Base-by-base conservation (phyloP, 345 rosid genomes). In the Sonneratia alba region DNA sequence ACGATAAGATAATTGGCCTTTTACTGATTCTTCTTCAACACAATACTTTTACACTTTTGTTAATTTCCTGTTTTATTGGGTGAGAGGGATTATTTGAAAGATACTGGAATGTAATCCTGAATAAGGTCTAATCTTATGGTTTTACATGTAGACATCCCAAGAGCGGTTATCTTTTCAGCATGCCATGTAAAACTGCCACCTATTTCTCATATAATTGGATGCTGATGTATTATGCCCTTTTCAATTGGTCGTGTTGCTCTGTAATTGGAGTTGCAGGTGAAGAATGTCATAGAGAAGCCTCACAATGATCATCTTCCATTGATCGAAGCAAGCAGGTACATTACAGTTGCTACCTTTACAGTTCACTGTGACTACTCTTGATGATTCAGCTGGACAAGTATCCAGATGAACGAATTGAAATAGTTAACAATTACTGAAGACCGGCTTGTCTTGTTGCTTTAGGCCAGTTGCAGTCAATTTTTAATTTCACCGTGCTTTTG, bases 211-310 rank as follows among this genome's bases (percentile, higher is more conserved):
- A n/a, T 3, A 57, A 57, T 22, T 57, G n/a, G 12, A n/a, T 57
- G n/a, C 59, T 53, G 63, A 22, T 57, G 12, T 21, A 21, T 8
- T 6, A 24, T 7, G 64, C 38, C 19, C 12, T 62, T 32, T 14
- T 11, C 38, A 2, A 27, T 9, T 57, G 63, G 32, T 2, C 27
- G 19, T 5, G 0, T 62, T 27, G 10, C 18, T 62, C 66, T 13
- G 7, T 34, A 27, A 27, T 62, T 62, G 66, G 66, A 66, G 67
- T 56, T 73, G 71, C 75, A 81, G 87, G 87, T 84, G 66, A 71
- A 84, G 73, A 73, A 84, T 74, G 85, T 84, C 70, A 81, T 84
- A 66, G 87, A 84, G 78, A 84, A 84, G 81, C 87, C 85, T 57
- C 76, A 84, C 74, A 81, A 84, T 74, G 85, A 84, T 69, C 83